These are phyloP conservation scores for Scortechinia acanthostroma DNA, from an alignment of 2,329 filamentous ascomycete genomes.

Conservation along the genomic window DNA sequence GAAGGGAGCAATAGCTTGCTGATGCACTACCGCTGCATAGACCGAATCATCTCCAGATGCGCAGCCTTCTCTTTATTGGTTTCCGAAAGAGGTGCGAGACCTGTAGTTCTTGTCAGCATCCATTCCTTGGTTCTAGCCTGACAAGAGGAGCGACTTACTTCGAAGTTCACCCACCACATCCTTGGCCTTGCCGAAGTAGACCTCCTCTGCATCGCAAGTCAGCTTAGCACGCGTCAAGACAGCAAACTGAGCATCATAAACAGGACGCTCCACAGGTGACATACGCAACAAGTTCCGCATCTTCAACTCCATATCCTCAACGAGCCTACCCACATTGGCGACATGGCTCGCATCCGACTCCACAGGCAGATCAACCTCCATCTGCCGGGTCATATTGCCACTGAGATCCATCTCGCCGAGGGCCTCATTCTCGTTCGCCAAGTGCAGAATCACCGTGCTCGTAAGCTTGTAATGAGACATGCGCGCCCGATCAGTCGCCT, in stretches of 20 bases:
- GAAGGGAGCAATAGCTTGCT: no score
- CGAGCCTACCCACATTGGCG: slow-evolving; percentile 63
- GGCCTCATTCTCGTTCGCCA: slow-evolving; percentile 49
- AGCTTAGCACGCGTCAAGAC: neutral
- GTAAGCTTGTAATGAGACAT: slow-evolving; percentile 71
- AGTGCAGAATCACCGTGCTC: slow-evolving; percentile 66
- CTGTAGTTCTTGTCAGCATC: neutral
- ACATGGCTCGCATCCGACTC: slow-evolving; percentile 66
- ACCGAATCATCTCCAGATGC: slow-evolving; percentile 1
- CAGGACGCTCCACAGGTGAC: no score
- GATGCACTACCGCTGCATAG: neutral
- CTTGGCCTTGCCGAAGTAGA: slow-evolving; percentile 75
- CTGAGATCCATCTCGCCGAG: slow-evolving; percentile 65
- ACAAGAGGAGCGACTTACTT: slow-evolving; percentile 30
- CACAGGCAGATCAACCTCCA: slow-evolving; percentile 62
- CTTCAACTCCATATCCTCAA: slow-evolving; percentile 75
- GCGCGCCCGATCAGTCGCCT: slow-evolving; percentile 63
- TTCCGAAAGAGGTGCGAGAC: neutral
- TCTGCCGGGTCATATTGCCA: slow-evolving; percentile 70
- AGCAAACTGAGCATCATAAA: neutral
- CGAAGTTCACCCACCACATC: slow-evolving; percentile 70
- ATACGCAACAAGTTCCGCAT: slow-evolving; percentile 63
- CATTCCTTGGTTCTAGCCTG: neutral
- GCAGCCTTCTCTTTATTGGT: neutral
- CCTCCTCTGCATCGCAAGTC: slow-evolving; percentile 39